phyloP scores from a whole-genome alignment of 1,139 yeast species.

The Meyerozyma guilliermondii region DNA sequence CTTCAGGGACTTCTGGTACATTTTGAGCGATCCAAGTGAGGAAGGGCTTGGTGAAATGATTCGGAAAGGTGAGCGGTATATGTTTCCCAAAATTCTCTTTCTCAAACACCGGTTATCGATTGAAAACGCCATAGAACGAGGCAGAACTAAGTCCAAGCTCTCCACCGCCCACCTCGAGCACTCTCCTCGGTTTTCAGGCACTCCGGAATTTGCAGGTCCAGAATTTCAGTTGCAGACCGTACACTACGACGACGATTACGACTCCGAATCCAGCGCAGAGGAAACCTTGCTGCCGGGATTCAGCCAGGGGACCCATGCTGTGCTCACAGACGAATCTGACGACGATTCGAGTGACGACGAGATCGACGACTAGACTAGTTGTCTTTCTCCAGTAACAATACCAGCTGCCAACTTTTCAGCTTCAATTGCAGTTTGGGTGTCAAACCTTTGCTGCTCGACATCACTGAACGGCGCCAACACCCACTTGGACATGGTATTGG shows the following conservation, averaged over 20 bases:
- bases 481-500: slow-evolving; percentile 37
- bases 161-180: slow-evolving; percentile 4
- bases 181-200: not conserved
- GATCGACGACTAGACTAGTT: not conserved
- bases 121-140: slow-evolving; percentile 59
- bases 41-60: slow-evolving; percentile 53
- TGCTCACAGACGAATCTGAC: not conserved
- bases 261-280: not conserved
- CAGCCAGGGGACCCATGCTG: not conserved
- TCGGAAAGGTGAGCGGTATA: slow-evolving; percentile 57
- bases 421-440: not conserved
- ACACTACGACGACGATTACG: slow-evolving; percentile 1
- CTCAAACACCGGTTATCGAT: slow-evolving; percentile 58
- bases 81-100: slow-evolving; percentile 63
- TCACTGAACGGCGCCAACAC: slow-evolving; percentile 27
- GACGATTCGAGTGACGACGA: not conserved
- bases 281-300: not conserved
- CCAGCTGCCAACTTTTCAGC: not conserved
- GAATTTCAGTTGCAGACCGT: not conserved
- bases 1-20: slow-evolving; percentile 56
- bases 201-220: not conserved
- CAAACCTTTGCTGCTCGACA: not conserved
- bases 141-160: slow-evolving; percentile 25
- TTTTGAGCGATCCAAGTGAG: slow-evolving; percentile 64
- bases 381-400: not conserved